These are phyloP conservation scores for Suillus ampliporus DNA, from an alignment of 768 basidiomycete genomes.

Conservation along the genomic window DNA sequence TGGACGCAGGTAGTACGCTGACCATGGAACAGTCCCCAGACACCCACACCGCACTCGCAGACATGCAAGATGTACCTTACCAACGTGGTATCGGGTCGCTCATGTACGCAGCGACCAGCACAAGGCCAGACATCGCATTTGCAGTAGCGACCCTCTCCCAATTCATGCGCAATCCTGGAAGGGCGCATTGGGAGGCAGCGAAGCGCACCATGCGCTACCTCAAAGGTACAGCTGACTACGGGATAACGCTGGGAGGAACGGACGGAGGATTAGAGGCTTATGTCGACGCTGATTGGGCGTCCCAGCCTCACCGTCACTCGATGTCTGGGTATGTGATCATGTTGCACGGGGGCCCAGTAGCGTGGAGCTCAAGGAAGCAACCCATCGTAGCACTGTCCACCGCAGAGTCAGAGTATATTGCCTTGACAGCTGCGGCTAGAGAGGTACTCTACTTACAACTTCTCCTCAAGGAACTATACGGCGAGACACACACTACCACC, in stretches of 20 bases:
- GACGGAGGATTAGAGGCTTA: conserved; percentile 17
- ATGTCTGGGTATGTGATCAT: conserved; percentile 33
- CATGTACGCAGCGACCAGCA: conserved; percentile 14
- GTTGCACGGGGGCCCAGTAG: conserved; percentile 20
- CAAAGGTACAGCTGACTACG: too few species aligned
- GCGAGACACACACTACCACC: background rate
- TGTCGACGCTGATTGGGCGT: conserved; percentile 34
- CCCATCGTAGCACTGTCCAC: conserved; percentile 32
- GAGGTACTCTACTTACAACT: conserved; percentile 43
- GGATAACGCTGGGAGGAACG: too few species aligned
- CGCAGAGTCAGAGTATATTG: conserved; percentile 35
- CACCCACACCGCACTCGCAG: too few species aligned
- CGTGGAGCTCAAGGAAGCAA: conserved; percentile 24
- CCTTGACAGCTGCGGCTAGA: conserved; percentile 32
- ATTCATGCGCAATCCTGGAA: conserved; percentile 6
- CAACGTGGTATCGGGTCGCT: conserved; percentile 34
- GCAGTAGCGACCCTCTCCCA: conserved; percentile 21
- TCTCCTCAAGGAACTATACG: conserved; percentile 21
- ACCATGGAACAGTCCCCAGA: too few species aligned
- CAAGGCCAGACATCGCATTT: conserved; percentile 41
- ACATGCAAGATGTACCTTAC: too few species aligned
- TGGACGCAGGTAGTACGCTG: too few species aligned
- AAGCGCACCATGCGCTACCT: too few species aligned
- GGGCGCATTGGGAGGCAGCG: background rate
- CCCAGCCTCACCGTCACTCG: conserved; percentile 26